A percentile compares a stretch with the other conserved stretches of the same genome.
These are phyloP conservation scores for Tripterygium wilfordii DNA, from an alignment of 177 flowering plant genomes.

Conservation along the genomic window DNA sequence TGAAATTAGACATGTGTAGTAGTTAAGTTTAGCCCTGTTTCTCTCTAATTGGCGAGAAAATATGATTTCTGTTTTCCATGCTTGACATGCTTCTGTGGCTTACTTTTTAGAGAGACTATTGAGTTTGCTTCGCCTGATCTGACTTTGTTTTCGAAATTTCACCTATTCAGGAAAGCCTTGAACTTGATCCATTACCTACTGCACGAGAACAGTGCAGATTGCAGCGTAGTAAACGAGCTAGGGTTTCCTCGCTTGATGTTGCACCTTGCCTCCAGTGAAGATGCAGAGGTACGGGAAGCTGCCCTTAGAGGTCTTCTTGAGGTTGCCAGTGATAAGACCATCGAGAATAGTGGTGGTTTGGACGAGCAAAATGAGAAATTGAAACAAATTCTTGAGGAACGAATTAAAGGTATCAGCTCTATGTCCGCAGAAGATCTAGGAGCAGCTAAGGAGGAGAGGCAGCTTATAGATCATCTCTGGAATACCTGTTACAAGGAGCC, in stretches of 20 bases:
- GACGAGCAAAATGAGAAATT: constrained; percentile 49
- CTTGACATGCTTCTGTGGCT: no score
- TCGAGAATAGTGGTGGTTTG: constrained; percentile 11
- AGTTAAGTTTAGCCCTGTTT: no score
- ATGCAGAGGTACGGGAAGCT: constrained; percentile 78
- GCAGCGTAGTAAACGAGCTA: constrained; percentile 46
- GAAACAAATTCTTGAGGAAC: constrained; percentile 64
- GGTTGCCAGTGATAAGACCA: constrained; percentile 41
- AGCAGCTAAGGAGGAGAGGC: constrained; percentile 85
- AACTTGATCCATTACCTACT: constrained; percentile 80
- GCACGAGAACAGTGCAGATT: constrained; percentile 69
- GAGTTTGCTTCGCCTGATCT: background rate
- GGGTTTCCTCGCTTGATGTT: constrained; percentile 79
- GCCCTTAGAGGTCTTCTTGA: constrained; percentile 80
- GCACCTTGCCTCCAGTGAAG: constrained; percentile 87
- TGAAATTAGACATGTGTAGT: no score
- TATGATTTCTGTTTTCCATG: no score
- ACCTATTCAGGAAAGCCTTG: constrained; percentile 78
- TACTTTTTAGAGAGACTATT: no score
- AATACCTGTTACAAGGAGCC: constrained; percentile 69
- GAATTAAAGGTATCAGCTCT: constrained; percentile 56
- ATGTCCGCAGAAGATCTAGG: constrained; percentile 78
- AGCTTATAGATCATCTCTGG: constrained; percentile 88
- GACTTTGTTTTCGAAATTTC: background rate
- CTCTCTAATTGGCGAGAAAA: no score